phyloP scores from a whole-genome alignment of 192 early-diverging fungal species.

The Rhizophagus prolifer region DNA sequence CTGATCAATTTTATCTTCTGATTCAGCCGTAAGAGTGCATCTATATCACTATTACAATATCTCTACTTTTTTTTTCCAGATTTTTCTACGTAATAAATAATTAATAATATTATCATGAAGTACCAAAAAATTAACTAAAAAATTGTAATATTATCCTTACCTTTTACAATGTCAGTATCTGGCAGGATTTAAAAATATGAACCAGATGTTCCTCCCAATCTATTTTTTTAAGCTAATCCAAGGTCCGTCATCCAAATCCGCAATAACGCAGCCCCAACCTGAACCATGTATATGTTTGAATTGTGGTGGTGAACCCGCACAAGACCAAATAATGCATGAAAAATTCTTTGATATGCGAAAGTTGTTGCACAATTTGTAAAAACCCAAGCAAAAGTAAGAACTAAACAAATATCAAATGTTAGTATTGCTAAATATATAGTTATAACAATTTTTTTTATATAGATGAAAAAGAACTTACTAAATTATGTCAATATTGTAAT shows the following conservation, averaged over 20 bases:
- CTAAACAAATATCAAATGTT: not conserved
- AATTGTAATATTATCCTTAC: not conserved
- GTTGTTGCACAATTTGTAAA: not conserved
- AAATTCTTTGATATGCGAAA: not conserved
- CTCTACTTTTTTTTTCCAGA: not conserved
- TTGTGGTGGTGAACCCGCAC: not conserved
- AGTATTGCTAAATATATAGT: not conserved
- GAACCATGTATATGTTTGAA: not conserved
- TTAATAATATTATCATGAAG: not conserved
- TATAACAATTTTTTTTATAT: not conserved
- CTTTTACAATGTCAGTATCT: not conserved
- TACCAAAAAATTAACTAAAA: not conserved
- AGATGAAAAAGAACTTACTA: not conserved
- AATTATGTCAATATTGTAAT: not conserved
- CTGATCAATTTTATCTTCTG: not conserved
- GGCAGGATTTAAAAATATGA: conserved; percentile 13
- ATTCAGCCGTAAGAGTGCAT: not conserved
- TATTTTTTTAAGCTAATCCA: too few species aligned
- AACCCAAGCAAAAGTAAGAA: not conserved
- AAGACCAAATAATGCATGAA: not conserved
- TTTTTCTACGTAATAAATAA: not conserved
- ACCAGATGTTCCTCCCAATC: conserved; percentile 1
- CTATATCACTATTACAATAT: not conserved
- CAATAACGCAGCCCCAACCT: not conserved
- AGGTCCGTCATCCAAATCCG: too few species aligned